Evolutionary conservation across 2,329 filamentous ascomycete genomes (phyloP).

Genomic region (Alternaria sp.): DNA sequence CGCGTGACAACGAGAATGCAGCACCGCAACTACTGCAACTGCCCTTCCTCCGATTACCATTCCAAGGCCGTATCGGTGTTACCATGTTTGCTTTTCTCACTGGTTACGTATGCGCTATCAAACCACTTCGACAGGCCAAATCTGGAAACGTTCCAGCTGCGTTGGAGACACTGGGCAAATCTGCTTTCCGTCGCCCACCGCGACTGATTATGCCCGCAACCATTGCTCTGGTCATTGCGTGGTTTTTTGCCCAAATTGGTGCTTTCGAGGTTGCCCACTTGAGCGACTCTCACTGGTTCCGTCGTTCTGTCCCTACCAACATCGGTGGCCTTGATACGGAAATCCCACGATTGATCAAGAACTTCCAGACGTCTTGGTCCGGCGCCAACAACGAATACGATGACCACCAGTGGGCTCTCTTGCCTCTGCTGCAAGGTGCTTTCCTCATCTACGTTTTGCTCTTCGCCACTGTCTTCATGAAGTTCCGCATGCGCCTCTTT

Average conservation of each 20-base stretch:
- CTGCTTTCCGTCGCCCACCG: constrained; percentile 62
- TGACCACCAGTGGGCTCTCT: constrained; percentile 64
- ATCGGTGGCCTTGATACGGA: constrained; percentile 57
- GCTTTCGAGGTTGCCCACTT: constrained; percentile 58
- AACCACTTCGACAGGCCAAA: constrained; percentile 61
- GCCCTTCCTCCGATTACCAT: constrained; percentile 64
- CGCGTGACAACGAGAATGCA: constrained; percentile 53
- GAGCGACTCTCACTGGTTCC: constrained; percentile 62
- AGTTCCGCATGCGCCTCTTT: constrained; percentile 57
- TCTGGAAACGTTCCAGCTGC: constrained; percentile 56
- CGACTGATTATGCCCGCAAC: constrained; percentile 62
- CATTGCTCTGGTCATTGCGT: constrained; percentile 61
- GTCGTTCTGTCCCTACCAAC: constrained; percentile 58
- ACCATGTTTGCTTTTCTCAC: constrained; percentile 66
- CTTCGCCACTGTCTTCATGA: constrained; percentile 58
- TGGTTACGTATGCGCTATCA: constrained; percentile 64
- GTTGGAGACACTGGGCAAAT: constrained; percentile 60
- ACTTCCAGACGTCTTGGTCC: constrained; percentile 61
- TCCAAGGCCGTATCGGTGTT: constrained; percentile 63
- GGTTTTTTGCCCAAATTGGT: constrained; percentile 59
- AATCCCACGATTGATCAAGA: constrained; percentile 54
- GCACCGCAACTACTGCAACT: constrained; percentile 59
- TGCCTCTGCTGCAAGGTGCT: constrained; percentile 59
- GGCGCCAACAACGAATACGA: constrained; percentile 62
- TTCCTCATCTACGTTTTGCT: constrained; percentile 62